Base-by-base conservation (phyloP, 192 early-diverging fungal genomes). In the Gaertneriomyces sp. region DNA sequence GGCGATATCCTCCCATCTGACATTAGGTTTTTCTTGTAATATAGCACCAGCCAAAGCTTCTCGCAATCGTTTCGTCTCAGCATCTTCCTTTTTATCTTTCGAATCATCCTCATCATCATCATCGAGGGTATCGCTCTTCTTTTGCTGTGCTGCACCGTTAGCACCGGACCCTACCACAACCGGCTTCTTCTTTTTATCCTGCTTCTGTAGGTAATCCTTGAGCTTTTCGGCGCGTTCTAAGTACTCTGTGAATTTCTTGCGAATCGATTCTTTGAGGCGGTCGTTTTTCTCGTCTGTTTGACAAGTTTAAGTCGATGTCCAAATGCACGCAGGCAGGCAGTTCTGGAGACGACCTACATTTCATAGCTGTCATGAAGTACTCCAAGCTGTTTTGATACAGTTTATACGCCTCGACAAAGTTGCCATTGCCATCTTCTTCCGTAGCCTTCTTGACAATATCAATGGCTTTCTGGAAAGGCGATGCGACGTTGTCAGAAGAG, bases 1-100 rank as follows among this genome's bases (percentile, higher is more conserved):
- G 12, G 96, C 96, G 19, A 98, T 91, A 72, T 98, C 96, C 6
- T 92, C 88, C 96, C 96, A 98, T 58, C 84, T 89, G 44, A 98
- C 89, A 73, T 98, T 96, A 41, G 96, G 95, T 63, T 95, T 98
- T 68, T 98, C 95, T 60, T 85, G 89, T 63, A 98, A 70, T 67
- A 98, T 95, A 3, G 93, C 95, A 8, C 90, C 87, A 25, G 76
- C 62, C 49, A 85, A 47, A 4, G 82, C 77, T 19, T 69, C 74
- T 14, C 64, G 53, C 12, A 94, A 76, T 73, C 91, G 92, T 71
- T 90, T 91, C 9, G 83, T 85, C 68, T 94, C 93, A 43, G 87
- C 77, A 74, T 94, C 90, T 46, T 86, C 77, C 61, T 84, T 81
- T 46, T 78, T 74, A 46, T 81, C 75, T 5, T 80, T 79, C 40